A percentile compares a stretch with the other conserved stretches of the same genome.
These are phyloP conservation scores for Hypoxylon sp. DNA, from an alignment of 2,329 filamentous ascomycete genomes.

Conservation along the genomic window DNA sequence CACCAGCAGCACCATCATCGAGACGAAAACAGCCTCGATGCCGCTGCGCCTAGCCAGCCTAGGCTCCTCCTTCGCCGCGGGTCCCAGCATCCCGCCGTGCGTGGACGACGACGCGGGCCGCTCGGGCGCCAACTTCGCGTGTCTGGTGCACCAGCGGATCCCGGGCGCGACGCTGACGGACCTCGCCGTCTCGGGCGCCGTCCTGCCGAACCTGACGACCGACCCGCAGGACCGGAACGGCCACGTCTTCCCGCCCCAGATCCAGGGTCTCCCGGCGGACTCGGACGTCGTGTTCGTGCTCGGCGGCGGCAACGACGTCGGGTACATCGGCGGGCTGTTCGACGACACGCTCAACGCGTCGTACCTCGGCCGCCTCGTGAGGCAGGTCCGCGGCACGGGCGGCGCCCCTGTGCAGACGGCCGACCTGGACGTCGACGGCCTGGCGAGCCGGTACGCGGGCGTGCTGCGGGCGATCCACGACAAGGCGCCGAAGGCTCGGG, in stretches of 20 bases:
- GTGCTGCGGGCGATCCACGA: conserved; percentile 40
- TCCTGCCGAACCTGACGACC: conserved; percentile 48
- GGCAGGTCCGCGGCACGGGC: conserved; percentile 24
- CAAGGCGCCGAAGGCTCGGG: conserved; percentile 52
- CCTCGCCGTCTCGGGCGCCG: conserved; percentile 50
- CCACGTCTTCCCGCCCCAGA: conserved; percentile 47
- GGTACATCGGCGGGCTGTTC: conserved; percentile 49
- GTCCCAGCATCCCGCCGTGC: conserved; percentile 48
- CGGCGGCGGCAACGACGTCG: conserved; percentile 52
- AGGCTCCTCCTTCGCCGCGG: conserved; percentile 46
- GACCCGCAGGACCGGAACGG: conserved; percentile 45
- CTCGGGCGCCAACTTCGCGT: conserved; percentile 50
- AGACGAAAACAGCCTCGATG: conserved; percentile 13
- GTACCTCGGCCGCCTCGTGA: conserved; percentile 26
- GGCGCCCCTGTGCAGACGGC: conserved; percentile 17
- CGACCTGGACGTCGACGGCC: conserved; percentile 33
- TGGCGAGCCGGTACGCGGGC: conserved; percentile 40
- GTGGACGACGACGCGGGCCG: conserved; percentile 42
- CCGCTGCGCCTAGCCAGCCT: conserved; percentile 44
- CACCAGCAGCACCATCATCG: neutral
- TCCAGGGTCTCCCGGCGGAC: conserved; percentile 46
- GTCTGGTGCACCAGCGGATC: conserved; percentile 42
- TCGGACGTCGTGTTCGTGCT: conserved; percentile 50
- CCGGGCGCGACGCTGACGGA: conserved; percentile 42
- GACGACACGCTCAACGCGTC: conserved; percentile 41